Base-by-base conservation (phyloP, 2,329 filamentous ascomycete species). In the Zalaria sp. region DNA sequence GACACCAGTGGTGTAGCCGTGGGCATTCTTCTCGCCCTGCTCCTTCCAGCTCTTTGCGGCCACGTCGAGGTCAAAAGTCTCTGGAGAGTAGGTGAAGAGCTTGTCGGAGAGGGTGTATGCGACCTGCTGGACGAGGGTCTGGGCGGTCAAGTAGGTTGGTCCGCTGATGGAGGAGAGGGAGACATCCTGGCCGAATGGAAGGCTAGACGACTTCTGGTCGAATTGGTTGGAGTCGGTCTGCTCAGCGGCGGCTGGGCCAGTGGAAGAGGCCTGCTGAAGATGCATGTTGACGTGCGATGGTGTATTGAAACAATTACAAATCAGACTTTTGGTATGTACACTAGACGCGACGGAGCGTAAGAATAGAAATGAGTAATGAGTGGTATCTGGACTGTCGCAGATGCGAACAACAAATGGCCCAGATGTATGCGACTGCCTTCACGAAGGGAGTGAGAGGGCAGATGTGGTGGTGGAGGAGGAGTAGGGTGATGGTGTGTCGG, bases 91-190 rank as follows among this genome's bases (percentile, higher is more conserved):
- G 43, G 88, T 83, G 68, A 94, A 98, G 66, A 96, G 79, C 72
- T 93, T 94, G 71, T 96, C 88, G 43, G 89, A 96, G 47, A 98
- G 73, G 49, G 84, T 77, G 67, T 94, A 98, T 46, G 89, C 86
- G 49, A 96, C 82, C 65, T 98, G 91, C 68, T 98, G 91, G 49
- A 96, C 82, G 43, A 98, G 76, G 25, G 86, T 79, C 66, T 98
- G 91, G 27, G 87, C 84, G 34, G 89, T 96, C 47, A 89, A 75
- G 65, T 98, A 98, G 43, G 84, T 91, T 51, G 89, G 84, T 10
- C 89, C 91, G 46, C 75, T 79, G 61, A 96, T 83, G 45, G 68
- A 67, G 42, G 65, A 64, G 45, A 77, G 61, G 29, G 66, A 49
- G 43, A 72, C 60, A 46, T 68, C 53, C 49, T 72, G 68, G 39